phyloP scores from a whole-genome alignment of 345 rosid genomes.

The Acer yangbiense region DNA sequence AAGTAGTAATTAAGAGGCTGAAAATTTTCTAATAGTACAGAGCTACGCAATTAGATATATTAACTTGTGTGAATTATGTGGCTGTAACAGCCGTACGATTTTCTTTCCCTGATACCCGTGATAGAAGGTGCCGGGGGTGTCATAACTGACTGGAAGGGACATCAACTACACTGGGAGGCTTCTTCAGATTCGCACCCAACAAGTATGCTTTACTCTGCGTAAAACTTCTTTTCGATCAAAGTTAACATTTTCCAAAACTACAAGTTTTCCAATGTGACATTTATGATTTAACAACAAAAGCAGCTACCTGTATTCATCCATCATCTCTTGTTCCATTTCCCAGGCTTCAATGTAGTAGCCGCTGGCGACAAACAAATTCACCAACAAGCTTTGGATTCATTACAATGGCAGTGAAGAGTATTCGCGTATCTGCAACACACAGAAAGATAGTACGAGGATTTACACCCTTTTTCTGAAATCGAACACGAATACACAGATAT shows the following conservation, averaged over 20 bases:
- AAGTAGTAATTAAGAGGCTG: neutral
- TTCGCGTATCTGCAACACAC: neutral
- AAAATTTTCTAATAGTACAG: neutral
- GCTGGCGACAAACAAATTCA: constrained; percentile 80
- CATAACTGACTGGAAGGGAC: constrained; percentile 84
- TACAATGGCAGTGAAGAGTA: constrained; percentile 36
- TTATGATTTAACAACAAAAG: no score
- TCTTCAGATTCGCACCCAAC: constrained; percentile 57
- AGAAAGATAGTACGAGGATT: no score
- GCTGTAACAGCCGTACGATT: constrained; percentile 75
- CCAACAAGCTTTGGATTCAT: constrained; percentile 47
- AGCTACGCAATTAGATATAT: neutral
- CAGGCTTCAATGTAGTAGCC: constrained; percentile 83
- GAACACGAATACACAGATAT: neutral
- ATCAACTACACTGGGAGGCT: constrained; percentile 75
- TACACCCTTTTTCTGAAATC: neutral
- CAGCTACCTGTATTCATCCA: neutral
- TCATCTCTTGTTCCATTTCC: constrained; percentile 8
- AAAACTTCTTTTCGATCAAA: neutral
- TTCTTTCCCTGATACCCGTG: constrained; percentile 87
- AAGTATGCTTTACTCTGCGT: constrained; percentile 41
- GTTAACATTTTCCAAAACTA: constrained; percentile 1
- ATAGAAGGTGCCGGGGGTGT: constrained; percentile 91
- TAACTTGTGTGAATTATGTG: neutral
- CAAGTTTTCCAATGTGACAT: neutral